Evolutionary conservation across 2,329 filamentous ascomycete genomes (phyloP).

Genomic region (Trichoderma harzianum): DNA sequence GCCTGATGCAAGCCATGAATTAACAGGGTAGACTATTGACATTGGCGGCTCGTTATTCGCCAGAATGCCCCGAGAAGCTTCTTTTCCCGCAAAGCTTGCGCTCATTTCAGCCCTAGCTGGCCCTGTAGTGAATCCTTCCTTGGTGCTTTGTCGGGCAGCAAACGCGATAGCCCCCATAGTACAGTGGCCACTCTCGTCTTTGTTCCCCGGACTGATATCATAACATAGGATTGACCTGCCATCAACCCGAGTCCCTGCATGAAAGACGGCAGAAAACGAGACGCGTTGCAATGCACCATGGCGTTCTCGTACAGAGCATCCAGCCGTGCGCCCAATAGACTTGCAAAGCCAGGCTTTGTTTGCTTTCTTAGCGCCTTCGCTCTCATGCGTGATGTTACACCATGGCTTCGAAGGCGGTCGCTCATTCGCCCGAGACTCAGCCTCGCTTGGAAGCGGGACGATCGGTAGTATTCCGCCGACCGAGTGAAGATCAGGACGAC

Average conservation of each 20-base stretch:
- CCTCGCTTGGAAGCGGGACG: constrained; percentile 12
- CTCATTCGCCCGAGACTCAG: constrained; percentile 3
- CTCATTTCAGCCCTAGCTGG: not conserved
- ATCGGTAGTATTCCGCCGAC: constrained; percentile 12
- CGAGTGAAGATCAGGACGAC: not conserved
- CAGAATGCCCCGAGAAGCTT: not conserved
- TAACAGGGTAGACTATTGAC: not conserved
- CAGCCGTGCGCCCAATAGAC: not conserved
- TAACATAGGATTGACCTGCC: not conserved
- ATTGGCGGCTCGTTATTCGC: not conserved
- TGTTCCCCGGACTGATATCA: not conserved
- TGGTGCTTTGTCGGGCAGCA: not conserved
- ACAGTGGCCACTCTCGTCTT: not conserved
- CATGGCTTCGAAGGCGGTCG: not conserved
- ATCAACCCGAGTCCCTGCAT: not conserved
- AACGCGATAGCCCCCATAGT: not conserved
- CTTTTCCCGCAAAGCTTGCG: not conserved
- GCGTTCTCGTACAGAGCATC: not conserved
- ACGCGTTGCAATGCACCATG: not conserved
- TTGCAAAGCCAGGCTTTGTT: not conserved
- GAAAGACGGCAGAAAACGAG: not conserved
- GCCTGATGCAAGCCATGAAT: not conserved
- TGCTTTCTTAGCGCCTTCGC: constrained; percentile 8
- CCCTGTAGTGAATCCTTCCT: not conserved
- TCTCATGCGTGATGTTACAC: constrained; percentile 1